These are phyloP conservation scores for Alternaria tenuissima DNA, from an alignment of 2,329 filamentous ascomycete genomes.

Conservation along the genomic window DNA sequence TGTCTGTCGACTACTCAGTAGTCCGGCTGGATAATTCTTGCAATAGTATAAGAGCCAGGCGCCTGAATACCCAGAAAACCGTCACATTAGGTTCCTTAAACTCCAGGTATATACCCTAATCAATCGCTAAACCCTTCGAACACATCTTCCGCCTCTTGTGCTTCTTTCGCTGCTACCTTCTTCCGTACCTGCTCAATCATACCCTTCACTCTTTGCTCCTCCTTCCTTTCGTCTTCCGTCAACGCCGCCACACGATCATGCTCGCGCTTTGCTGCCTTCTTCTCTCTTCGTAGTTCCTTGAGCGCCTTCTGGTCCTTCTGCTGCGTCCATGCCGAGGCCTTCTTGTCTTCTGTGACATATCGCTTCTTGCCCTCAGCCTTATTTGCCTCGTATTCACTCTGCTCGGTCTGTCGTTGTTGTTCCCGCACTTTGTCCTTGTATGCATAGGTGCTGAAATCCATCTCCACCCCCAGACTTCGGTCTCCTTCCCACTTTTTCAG, in stretches of 20 bases:
- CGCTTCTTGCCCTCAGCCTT: constrained; percentile 35
- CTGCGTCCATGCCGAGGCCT: constrained; percentile 46
- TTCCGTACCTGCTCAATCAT: constrained; percentile 43
- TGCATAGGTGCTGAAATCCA: constrained; percentile 52
- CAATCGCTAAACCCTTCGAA: constrained; percentile 50
- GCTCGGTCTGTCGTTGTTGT: constrained; percentile 48
- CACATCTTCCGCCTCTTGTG: constrained; percentile 36
- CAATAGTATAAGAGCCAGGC: not conserved
- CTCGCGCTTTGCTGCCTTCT: constrained; percentile 45
- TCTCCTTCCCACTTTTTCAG: constrained; percentile 59
- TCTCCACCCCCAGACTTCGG: constrained; percentile 49
- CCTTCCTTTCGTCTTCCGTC: constrained; percentile 41
- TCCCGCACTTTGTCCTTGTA: constrained; percentile 59
- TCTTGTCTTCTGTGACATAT: constrained; percentile 36
- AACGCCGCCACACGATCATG: constrained; percentile 36
- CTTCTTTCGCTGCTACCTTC: constrained; percentile 37
- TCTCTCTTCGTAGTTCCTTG: constrained; percentile 45
- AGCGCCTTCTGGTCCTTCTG: constrained; percentile 46
- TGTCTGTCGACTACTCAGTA: not conserved
- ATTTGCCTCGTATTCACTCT: constrained; percentile 34
- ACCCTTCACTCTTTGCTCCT: constrained; percentile 45
- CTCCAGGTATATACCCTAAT: not conserved
- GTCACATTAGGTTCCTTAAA: not conserved
- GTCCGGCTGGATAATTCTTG: not conserved
- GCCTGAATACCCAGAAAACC: not conserved